phyloP scores from a whole-genome alignment of 2,329 filamentous ascomycete genomes.

The Claviceps maximensis region DNA sequence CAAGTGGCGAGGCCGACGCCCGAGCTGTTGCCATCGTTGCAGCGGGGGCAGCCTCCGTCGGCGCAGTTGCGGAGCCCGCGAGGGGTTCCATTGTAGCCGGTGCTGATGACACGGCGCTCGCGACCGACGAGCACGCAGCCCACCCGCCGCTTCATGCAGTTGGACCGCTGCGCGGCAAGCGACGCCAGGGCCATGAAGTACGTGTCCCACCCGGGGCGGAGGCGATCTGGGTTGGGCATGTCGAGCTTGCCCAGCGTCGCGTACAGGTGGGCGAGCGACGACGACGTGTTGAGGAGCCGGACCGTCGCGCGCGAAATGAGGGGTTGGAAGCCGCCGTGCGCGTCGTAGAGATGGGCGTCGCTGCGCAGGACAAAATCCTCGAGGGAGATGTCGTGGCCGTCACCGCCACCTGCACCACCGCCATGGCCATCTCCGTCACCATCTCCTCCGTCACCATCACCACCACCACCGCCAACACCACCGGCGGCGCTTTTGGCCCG shows the following conservation, averaged over 20 bases:
- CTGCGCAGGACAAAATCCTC: slow-evolving; percentile 43
- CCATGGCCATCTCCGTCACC: not conserved
- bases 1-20: slow-evolving; percentile 74
- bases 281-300: slow-evolving; percentile 73
- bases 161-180: slow-evolving; percentile 77
- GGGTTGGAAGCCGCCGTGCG: slow-evolving; percentile 51
- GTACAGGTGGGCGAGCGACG: slow-evolving; percentile 58
- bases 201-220: slow-evolving; percentile 86
- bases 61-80: slow-evolving; percentile 79
- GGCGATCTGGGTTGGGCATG: slow-evolving; percentile 61
- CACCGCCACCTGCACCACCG: slow-evolving; percentile 1
- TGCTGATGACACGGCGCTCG: slow-evolving; percentile 77
- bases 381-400: slow-evolving; percentile 24
- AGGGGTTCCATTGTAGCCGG: slow-evolving; percentile 97
- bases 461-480: not conserved
- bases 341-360: slow-evolving; percentile 65
- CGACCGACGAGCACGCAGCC: slow-evolving; percentile 79
- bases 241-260: slow-evolving; percentile 60
- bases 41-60: slow-evolving; percentile 79
- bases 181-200: slow-evolving; percentile 98
- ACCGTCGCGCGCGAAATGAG: slow-evolving; percentile 73
- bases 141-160: slow-evolving; percentile 97
- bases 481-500: slow-evolving; percentile 12
- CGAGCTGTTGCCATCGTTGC: slow-evolving; percentile 59
- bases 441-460: not conserved